phyloP scores from a whole-genome alignment of 2,329 filamentous ascomycete genomes.

The Botryotinia calthae region DNA sequence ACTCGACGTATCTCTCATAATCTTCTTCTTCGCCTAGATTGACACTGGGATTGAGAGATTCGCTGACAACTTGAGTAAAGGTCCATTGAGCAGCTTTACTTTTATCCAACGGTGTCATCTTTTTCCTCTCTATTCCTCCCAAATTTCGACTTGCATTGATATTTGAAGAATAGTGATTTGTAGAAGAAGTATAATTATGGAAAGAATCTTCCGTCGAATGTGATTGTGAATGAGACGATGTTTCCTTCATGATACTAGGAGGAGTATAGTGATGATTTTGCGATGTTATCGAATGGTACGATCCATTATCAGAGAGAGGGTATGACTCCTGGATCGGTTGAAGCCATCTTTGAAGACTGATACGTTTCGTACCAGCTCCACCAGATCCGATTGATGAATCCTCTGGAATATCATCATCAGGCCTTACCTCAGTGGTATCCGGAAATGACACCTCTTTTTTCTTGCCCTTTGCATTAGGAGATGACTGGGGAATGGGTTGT shows the following conservation, averaged over 20 bases:
- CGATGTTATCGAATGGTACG: not conserved
- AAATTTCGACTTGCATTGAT: constrained; percentile 24
- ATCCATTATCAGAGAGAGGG: not conserved
- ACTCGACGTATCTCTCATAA: constrained; percentile 83
- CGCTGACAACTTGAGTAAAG: constrained; percentile 78
- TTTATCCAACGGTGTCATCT: constrained; percentile 67
- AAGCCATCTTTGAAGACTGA: constrained; percentile 62
- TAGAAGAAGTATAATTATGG: not conserved
- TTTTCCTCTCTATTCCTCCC: constrained; percentile 43
- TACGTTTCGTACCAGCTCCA: constrained; percentile 44
- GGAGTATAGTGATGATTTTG: constrained; percentile 28
- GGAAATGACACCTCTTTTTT: constrained; percentile 69
- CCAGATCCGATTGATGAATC: constrained; percentile 43
- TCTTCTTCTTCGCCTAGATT: constrained; percentile 74
- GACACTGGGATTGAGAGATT: constrained; percentile 83
- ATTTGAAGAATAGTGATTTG: constrained; percentile 28
- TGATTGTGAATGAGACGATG: constrained; percentile 17
- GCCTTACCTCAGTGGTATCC: constrained; percentile 41
- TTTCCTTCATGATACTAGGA: constrained; percentile 57
- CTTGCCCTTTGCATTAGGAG: constrained; percentile 24
- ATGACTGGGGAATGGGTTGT: constrained; percentile 41
- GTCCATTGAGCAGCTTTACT: constrained; percentile 83
- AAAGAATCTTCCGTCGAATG: constrained; percentile 19
- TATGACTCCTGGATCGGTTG: constrained; percentile 45
- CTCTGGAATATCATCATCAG: constrained; percentile 43